A percentile compares a stretch with the other conserved stretches of the same genome.
These are phyloP conservation scores for Yarrowia sp. DNA, from an alignment of 805 yeast species.

Conservation along the genomic window DNA sequence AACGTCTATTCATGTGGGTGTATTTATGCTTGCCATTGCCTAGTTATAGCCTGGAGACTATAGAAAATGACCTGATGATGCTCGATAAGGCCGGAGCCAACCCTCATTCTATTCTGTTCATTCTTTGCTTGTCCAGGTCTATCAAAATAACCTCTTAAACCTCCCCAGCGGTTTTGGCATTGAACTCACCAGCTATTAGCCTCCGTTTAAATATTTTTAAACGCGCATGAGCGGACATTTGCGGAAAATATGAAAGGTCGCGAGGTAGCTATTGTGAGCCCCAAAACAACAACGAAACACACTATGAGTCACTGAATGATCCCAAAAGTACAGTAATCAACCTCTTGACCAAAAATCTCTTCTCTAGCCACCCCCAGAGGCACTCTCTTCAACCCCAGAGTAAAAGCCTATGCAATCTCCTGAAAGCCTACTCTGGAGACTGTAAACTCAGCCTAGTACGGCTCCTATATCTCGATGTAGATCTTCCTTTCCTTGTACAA, in stretches of 20 bases:
- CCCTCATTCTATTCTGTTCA: not conserved
- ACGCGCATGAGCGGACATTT: conserved; percentile 22
- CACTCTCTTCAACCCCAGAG: not conserved
- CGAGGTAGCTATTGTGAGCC: too few relatives aligned
- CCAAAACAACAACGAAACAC: too few relatives aligned
- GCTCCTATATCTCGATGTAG: conserved; percentile 8
- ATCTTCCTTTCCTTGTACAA: too few relatives aligned
- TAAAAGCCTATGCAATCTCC: not conserved
- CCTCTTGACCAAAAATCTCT: too few relatives aligned
- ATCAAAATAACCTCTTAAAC: not conserved
- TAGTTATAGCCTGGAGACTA: too few relatives aligned
- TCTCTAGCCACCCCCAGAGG: too few relatives aligned
- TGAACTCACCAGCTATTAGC: not conserved
- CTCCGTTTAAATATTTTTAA: not conserved
- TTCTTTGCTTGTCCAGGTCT: not conserved
- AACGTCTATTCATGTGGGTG: too few relatives aligned
- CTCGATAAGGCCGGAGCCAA: not conserved
- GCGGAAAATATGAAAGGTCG: too few relatives aligned
- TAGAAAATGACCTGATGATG: not conserved
- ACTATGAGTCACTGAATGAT: too few relatives aligned
- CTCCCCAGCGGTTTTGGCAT: not conserved
- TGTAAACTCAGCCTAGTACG: not conserved
- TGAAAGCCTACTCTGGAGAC: not conserved
- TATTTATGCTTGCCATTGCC: too few relatives aligned
- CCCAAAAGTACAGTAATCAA: too few relatives aligned